phyloP scores from a whole-genome alignment of 1,284 basidiomycete species.

The Sparassis latifolia region DNA sequence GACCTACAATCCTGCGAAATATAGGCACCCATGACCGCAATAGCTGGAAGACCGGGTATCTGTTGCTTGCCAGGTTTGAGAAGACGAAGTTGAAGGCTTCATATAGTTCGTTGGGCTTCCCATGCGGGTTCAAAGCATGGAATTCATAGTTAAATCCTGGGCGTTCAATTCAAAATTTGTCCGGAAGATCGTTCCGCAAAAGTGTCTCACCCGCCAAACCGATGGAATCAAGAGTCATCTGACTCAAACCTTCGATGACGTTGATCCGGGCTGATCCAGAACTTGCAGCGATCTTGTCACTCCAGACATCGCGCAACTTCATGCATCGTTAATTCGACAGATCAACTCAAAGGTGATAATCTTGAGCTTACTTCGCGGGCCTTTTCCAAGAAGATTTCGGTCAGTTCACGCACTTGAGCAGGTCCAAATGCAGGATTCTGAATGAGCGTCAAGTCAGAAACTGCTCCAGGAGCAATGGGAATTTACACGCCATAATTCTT shows the following conservation, averaged over 20 bases:
- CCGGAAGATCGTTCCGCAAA: no score
- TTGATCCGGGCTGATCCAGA: slow-evolving; percentile 26
- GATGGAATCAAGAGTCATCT: slow-evolving; percentile 43
- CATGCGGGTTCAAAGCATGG: slow-evolving; percentile 24
- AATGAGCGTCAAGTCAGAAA: not conserved
- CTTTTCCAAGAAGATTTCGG: slow-evolving; percentile 49
- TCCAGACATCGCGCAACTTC: slow-evolving; percentile 25
- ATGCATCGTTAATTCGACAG: not conserved
- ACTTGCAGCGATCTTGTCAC: slow-evolving; percentile 6
- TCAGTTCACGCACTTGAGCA: slow-evolving; percentile 46
- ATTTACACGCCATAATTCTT: slow-evolving; percentile 7
- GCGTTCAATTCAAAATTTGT: no score
- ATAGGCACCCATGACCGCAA: slow-evolving; percentile 8
- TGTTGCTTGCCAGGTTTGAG: not conserved
- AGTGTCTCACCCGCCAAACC: slow-evolving; percentile 33
- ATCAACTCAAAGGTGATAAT: not conserved
- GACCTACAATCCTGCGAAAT: slow-evolving; percentile 12
- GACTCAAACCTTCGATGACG: slow-evolving; percentile 33
- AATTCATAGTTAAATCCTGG: slow-evolving; percentile 47
- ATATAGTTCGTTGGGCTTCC: slow-evolving; percentile 31
- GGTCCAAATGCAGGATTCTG: slow-evolving; percentile 56
- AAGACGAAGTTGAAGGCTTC: slow-evolving; percentile 29
- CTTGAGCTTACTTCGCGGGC: slow-evolving; percentile 33
- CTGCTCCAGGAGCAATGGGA: not conserved
- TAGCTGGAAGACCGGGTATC: slow-evolving; percentile 3